These are phyloP conservation scores for Ogataea paraovalis DNA, from an alignment of 805 yeast genomes.

Conservation along the genomic window DNA sequence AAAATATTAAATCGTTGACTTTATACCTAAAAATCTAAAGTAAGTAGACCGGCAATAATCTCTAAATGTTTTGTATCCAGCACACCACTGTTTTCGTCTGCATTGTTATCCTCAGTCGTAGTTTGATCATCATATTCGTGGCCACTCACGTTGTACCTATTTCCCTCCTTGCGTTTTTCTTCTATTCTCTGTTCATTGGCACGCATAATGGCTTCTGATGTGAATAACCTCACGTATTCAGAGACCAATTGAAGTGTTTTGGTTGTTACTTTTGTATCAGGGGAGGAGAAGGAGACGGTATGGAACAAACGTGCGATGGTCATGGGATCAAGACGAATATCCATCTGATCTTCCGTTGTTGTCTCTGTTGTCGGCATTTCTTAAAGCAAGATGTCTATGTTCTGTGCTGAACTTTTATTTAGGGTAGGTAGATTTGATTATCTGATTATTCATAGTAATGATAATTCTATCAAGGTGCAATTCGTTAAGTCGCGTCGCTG, in stretches of 20 bases:
- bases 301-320: constrained; percentile 51
- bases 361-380: background rate
- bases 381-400: too few species aligned
- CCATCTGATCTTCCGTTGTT: background rate
- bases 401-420: too few species aligned
- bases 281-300: constrained; percentile 42
- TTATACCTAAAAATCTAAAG: constrained; percentile 45
- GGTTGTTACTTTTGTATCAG: constrained; percentile 41
- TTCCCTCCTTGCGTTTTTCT: constrained; percentile 16
- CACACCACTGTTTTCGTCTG: constrained; percentile 25
- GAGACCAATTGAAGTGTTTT: constrained; percentile 46
- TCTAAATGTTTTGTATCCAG: constrained; percentile 53
- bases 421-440: too few species aligned
- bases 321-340: constrained; percentile 16
- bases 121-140: constrained; percentile 35
- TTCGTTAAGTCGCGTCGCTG: too few species aligned
- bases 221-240: constrained; percentile 53
- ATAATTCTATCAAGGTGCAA: too few species aligned
- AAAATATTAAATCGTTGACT: too few species aligned
- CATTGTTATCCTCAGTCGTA: constrained; percentile 12
- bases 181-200: constrained; percentile 48
- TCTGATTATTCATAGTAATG: too few species aligned
- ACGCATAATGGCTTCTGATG: constrained; percentile 54
- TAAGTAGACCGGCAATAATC: constrained; percentile 52
- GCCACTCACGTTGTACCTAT: constrained; percentile 13